phyloP scores from a whole-genome alignment of 2,329 filamentous ascomycete species.

The Neonectria hederae region DNA sequence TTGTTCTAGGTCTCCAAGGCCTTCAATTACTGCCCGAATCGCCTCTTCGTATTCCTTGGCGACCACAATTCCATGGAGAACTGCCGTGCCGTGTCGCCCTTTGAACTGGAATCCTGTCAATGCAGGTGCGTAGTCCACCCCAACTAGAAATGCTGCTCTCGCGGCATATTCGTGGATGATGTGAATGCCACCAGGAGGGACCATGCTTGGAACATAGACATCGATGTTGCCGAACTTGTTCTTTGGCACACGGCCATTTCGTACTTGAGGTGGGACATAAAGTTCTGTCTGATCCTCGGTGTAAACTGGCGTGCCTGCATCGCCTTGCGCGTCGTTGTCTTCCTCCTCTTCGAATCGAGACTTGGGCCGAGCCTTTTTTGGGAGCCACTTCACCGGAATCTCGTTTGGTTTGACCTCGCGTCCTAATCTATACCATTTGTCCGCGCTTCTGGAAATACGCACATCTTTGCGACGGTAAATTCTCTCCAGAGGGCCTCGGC shows the following conservation, averaged over 20 bases:
- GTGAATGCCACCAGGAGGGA: slow-evolving; percentile 83
- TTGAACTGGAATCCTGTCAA: slow-evolving; percentile 91
- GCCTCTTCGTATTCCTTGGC: slow-evolving; percentile 77
- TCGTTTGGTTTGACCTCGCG: slow-evolving; percentile 81
- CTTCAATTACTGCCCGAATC: slow-evolving; percentile 73
- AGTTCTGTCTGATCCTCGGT: slow-evolving; percentile 72
- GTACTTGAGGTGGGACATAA: slow-evolving; percentile 80
- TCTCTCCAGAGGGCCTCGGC: slow-evolving; percentile 71
- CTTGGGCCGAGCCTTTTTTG: slow-evolving; percentile 54
- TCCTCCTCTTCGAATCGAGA: slow-evolving; percentile 40
- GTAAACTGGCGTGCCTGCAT: slow-evolving; percentile 65
- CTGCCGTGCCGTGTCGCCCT: slow-evolving; percentile 84
- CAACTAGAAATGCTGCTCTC: slow-evolving; percentile 77
- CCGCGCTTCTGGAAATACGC: slow-evolving; percentile 77
- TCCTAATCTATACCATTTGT: slow-evolving; percentile 92
- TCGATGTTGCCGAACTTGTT: slow-evolving; percentile 96
- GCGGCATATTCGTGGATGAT: slow-evolving; percentile 68
- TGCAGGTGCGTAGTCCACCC: slow-evolving; percentile 88
- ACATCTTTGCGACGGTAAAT: slow-evolving; percentile 88
- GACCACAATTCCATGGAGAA: slow-evolving; percentile 81
- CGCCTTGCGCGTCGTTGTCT: slow-evolving; percentile 43
- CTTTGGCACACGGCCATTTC: slow-evolving; percentile 80
- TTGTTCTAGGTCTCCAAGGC: slow-evolving; percentile 71
- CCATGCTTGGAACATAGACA: slow-evolving; percentile 90
- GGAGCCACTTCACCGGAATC: slow-evolving; percentile 81